These are phyloP conservation scores for Syzygium malaccense DNA, from an alignment of 441 rosid genomes.

Conservation along the genomic window DNA sequence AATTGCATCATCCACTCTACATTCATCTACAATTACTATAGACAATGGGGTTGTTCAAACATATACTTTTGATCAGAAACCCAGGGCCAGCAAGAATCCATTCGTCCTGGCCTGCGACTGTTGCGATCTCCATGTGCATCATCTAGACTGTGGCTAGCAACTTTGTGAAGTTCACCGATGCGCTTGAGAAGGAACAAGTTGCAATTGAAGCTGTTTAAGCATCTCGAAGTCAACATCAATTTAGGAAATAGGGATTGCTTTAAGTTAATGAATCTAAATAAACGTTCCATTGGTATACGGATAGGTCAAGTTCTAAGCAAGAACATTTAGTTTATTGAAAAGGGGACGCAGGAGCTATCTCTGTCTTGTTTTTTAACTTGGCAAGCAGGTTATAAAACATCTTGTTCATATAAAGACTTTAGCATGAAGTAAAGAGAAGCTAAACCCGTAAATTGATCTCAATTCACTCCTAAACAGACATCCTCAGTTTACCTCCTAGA, in stretches of 20 bases:
- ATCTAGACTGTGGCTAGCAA: not conserved
- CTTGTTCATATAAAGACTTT: not conserved
- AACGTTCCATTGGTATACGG: not conserved
- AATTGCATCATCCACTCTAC: not conserved
- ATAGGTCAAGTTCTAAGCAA: not conserved
- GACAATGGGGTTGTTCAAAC: not conserved
- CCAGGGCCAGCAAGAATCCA: not conserved
- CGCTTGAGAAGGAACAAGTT: not conserved
- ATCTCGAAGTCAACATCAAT: too few relatives aligned
- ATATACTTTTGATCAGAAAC: not conserved
- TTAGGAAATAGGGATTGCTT: too few relatives aligned
- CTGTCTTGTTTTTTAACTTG: not conserved
- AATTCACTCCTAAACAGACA: not conserved
- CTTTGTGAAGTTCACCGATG: not conserved
- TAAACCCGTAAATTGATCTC: not conserved
- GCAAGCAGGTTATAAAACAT: not conserved
- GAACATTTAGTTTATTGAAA: not conserved
- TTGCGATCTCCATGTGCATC: not conserved
- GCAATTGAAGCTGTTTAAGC: not conserved
- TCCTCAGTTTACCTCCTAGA: not conserved
- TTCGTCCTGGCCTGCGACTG: not conserved
- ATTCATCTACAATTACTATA: not conserved
- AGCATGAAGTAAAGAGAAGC: not conserved
- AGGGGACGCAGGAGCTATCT: not conserved
- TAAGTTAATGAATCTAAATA: not conserved